Evolutionary conservation across 306 rosid species (phyloP).

Genomic region (Glycine latifolia): DNA sequence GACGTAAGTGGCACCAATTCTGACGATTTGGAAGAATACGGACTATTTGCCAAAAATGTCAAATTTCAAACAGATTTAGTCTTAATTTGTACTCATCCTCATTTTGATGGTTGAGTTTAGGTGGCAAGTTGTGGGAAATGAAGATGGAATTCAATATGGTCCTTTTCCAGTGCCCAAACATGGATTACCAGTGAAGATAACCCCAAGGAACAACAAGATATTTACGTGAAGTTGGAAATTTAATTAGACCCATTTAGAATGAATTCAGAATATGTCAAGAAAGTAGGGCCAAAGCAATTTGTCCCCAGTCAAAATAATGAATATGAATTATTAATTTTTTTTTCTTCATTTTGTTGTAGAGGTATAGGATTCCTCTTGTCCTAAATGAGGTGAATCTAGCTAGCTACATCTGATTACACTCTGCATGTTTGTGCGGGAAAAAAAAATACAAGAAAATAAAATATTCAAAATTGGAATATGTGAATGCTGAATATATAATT

Average conservation of each 20-base stretch:
- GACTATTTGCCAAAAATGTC: too few relatives aligned
- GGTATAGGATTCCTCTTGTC: slow-evolving; percentile 50
- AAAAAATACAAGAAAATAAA: neutral
- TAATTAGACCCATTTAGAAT: slow-evolving; percentile 24
- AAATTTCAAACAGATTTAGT: too few relatives aligned
- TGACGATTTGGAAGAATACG: neutral
- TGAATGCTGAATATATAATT: slow-evolving; percentile 24
- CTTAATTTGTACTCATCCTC: too few relatives aligned
- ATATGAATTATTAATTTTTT: neutral
- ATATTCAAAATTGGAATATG: slow-evolving; percentile 10
- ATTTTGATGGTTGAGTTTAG: slow-evolving; percentile 50
- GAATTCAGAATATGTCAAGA: slow-evolving; percentile 41
- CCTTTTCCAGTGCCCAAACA: slow-evolving; percentile 95
- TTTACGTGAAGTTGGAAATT: slow-evolving; percentile 34
- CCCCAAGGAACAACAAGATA: slow-evolving; percentile 50
- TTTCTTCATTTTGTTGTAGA: slow-evolving; percentile 37
- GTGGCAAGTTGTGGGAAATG: slow-evolving; percentile 74
- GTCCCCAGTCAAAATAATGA: slow-evolving; percentile 1
- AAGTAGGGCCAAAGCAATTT: slow-evolving; percentile 47
- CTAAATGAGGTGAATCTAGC: neutral
- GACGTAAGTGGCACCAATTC: neutral
- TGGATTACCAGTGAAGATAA: slow-evolving; percentile 77
- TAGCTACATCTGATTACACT: slow-evolving; percentile 3
- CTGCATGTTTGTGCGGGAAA: slow-evolving; percentile 41
- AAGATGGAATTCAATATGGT: slow-evolving; percentile 79